Evolutionary conservation across 2,329 filamentous ascomycete species (phyloP).

Genomic region (Calonectria pauciramosa): DNA sequence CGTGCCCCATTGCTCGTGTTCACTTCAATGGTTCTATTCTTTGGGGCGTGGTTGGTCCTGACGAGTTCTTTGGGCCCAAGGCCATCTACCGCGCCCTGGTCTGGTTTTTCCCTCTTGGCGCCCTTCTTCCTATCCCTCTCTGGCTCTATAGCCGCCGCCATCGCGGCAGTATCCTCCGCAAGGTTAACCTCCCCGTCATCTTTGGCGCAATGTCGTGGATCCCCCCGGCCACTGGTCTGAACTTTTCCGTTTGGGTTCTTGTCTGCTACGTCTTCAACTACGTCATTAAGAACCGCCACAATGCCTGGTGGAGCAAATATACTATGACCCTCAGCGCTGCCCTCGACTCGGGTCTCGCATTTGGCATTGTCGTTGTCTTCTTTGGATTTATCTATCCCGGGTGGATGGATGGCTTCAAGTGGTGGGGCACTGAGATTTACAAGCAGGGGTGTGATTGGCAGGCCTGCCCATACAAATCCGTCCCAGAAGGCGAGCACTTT

Average conservation of each 20-base stretch:
- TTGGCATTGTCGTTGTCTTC: constrained; percentile 86
- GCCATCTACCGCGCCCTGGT: constrained; percentile 83
- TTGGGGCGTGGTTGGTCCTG: constrained; percentile 89
- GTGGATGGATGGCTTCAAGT: constrained; percentile 78
- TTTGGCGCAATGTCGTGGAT: constrained; percentile 90
- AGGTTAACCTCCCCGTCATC: constrained; percentile 85
- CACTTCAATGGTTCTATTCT: constrained; percentile 93
- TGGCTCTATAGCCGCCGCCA: constrained; percentile 77
- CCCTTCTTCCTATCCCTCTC: constrained; percentile 79
- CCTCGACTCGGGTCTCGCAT: constrained; percentile 85
- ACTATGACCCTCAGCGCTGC: constrained; percentile 90
- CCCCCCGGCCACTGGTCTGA: constrained; percentile 86
- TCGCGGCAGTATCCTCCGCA: constrained; percentile 75
- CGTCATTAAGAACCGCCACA: constrained; percentile 76
- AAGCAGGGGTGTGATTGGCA: constrained; percentile 89
- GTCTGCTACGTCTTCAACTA: constrained; percentile 91
- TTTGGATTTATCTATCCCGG: constrained; percentile 90
- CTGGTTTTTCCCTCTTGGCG: constrained; percentile 86
- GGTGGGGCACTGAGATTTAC: constrained; percentile 92
- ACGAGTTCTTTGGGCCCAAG: constrained; percentile 83
- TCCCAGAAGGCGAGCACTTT: constrained; percentile 75
- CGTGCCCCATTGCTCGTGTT: constrained; percentile 87
- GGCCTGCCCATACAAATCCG: constrained; percentile 78
- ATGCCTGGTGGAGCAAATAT: constrained; percentile 90
- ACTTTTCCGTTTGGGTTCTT: constrained; percentile 89